Percentiles rank a stretch among this genome's conserved stretches.
Evolutionary conservation across 305 asterid genomes (phyloP).

Genomic region (Fraxinus platypoda): DNA sequence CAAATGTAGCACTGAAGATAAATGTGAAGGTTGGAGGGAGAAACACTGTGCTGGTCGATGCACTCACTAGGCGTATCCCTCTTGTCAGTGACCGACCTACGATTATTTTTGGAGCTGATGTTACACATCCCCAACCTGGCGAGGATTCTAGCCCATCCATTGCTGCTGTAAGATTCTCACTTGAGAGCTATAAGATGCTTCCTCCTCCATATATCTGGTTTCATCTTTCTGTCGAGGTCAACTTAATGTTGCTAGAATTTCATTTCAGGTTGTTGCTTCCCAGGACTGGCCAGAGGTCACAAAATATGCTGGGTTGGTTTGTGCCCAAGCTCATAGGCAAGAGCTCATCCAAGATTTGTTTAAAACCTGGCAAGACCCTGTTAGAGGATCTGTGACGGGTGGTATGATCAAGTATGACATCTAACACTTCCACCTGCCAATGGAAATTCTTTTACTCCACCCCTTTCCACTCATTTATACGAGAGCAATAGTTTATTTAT

Average conservation of each 20-base stretch:
- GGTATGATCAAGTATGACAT: conserved; percentile 88
- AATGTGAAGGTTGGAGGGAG: conserved; percentile 97
- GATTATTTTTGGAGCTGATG: conserved; percentile 97
- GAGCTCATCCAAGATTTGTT: conserved; percentile 88
- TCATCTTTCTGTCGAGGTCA: not conserved
- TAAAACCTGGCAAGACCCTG: conserved; percentile 90
- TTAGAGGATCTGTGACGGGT: conserved; percentile 73
- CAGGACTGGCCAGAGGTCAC: conserved; percentile 99
- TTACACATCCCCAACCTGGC: conserved; percentile 97
- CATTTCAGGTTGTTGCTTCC: conserved; percentile 87
- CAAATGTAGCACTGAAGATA: conserved; percentile 86
- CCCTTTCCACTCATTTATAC: not conserved
- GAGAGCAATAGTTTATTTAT: not conserved
- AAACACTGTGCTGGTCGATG: conserved; percentile 87
- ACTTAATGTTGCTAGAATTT: conserved; percentile 17
- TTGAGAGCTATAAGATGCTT: not conserved
- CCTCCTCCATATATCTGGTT: not conserved
- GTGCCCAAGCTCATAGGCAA: conserved; percentile 94
- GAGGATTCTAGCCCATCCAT: conserved; percentile 98
- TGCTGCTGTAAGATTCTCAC: conserved; percentile 69
- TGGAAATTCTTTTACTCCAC: not conserved
- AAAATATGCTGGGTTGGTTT: conserved; percentile 86
- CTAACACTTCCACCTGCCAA: not conserved
- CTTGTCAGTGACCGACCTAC: conserved; percentile 93
- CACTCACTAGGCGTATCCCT: conserved; percentile 82